Percentiles rank a stretch among this genome's conserved stretches.
Conservation (phyloP, 1,284 basidiomycete species). For the Cryptococcus sp. region DNA sequence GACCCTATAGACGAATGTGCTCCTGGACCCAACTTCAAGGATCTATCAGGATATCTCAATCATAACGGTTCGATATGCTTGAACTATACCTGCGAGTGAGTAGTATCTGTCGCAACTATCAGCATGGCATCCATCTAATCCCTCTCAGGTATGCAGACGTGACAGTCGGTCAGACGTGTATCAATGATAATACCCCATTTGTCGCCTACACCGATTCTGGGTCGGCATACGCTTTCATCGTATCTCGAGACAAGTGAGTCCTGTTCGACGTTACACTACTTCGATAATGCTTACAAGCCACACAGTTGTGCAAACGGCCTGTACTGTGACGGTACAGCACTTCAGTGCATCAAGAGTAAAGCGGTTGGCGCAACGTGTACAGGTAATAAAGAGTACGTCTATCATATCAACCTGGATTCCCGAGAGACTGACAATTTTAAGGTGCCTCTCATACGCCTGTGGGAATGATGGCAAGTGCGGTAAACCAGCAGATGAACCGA, state of each 20-base stretch:
- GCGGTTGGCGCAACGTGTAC: slow-evolving; percentile 57
- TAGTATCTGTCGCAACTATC: slow-evolving; percentile 10
- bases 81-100: slow-evolving; percentile 72
- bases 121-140: neutral
- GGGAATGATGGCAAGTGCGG: slow-evolving; percentile 59
- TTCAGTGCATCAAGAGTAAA: slow-evolving; percentile 61
- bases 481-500: slow-evolving; percentile 57
- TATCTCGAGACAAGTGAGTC: slow-evolving; percentile 68
- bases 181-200: slow-evolving; percentile 71
- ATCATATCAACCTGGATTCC: too few relatives aligned
- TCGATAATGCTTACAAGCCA: too few relatives aligned
- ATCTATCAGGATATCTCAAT: slow-evolving; percentile 66
- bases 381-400: slow-evolving; percentile 71
- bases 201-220: slow-evolving; percentile 55
- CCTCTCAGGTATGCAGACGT: slow-evolving; percentile 64
- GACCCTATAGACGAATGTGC: slow-evolving; percentile 63
- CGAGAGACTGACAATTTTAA: slow-evolving; percentile 26
- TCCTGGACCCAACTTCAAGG: slow-evolving; percentile 59
- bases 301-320: slow-evolving; percentile 51
- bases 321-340: slow-evolving; percentile 65
- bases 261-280: too few relatives aligned
- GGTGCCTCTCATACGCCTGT: slow-evolving; percentile 74
- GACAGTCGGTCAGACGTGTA: slow-evolving; percentile 61
- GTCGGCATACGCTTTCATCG: slow-evolving; percentile 64
- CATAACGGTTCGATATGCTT: slow-evolving; percentile 76